These are phyloP conservation scores for Breynia disticha DNA, from an alignment of 441 rosid genomes.

Conservation along the genomic window DNA sequence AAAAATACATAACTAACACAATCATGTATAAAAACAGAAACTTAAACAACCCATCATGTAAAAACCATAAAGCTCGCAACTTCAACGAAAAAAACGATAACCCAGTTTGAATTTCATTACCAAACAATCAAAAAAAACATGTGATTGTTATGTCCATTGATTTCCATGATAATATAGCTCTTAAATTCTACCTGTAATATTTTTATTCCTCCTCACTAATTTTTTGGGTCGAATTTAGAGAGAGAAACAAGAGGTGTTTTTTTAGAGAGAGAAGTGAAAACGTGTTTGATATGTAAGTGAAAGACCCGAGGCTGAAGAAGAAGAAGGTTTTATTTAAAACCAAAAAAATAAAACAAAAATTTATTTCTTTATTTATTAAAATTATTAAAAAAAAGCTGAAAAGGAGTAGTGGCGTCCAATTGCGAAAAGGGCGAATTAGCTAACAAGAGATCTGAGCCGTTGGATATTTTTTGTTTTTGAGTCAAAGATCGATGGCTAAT, in stretches of 20 bases:
- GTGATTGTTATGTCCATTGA: no score
- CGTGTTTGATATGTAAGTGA: not conserved
- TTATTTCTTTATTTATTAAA: no score
- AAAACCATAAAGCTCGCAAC: not conserved
- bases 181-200: not conserved
- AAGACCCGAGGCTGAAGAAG: not conserved
- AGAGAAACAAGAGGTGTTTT: not conserved
- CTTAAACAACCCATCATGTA: not conserved
- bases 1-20: slow-evolving; percentile 6
- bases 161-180: not conserved
- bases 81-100: not conserved
- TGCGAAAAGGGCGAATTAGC: not conserved
- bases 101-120: not conserved
- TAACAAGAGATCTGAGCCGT: slow-evolving; percentile 13
- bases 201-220: not conserved
- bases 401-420: slow-evolving; percentile 17
- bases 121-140: not conserved
- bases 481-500: slow-evolving; percentile 21
- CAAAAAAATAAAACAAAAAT: not conserved
- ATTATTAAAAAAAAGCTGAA: not conserved
- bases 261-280: not conserved
- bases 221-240: not conserved
- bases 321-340: not conserved
- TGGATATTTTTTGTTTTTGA: slow-evolving; percentile 1
- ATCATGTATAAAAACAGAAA: not conserved